Percentiles rank a stretch among this genome's conserved stretches.
phyloP scores from a whole-genome alignment of 306 rosid genomes.

The Heteromeles arbutifolia region DNA sequence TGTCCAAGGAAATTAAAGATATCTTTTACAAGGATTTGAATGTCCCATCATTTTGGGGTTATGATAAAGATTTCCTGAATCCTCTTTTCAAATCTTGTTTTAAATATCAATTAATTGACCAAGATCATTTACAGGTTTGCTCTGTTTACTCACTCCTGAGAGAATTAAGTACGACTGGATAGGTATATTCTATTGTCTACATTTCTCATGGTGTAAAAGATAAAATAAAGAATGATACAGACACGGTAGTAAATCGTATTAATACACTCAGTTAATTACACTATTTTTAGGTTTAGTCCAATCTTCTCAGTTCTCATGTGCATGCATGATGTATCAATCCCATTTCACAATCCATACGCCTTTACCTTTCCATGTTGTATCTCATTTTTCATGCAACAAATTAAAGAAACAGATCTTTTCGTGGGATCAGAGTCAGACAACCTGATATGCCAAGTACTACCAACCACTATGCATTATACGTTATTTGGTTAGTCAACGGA shows the following conservation, averaged over 20 bases:
- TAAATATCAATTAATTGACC: not conserved
- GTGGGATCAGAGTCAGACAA: not conserved
- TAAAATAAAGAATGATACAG: too few species aligned
- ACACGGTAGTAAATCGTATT: too few species aligned
- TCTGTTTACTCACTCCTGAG: not conserved
- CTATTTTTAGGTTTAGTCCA: not conserved
- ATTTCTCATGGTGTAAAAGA: too few species aligned
- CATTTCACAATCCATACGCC: not conserved
- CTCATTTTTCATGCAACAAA: constrained; percentile 2
- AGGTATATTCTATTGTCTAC: too few species aligned
- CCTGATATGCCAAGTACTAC: not conserved
- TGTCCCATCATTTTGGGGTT: not conserved
- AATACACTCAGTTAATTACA: not conserved
- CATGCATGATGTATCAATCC: not conserved
- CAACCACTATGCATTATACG: not conserved
- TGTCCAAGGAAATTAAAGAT: constrained; percentile 30
- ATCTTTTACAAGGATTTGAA: not conserved
- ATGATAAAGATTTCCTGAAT: not conserved
- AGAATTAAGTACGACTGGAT: too few species aligned
- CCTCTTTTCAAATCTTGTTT: not conserved
- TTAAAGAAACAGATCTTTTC: too few species aligned
- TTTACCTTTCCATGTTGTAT: not conserved
- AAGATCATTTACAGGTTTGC: not conserved
- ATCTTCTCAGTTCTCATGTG: not conserved
- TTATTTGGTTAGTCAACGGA: not conserved